Conservation (phyloP, 768 basidiomycete genomes). For the Serendipita sp. region DNA sequence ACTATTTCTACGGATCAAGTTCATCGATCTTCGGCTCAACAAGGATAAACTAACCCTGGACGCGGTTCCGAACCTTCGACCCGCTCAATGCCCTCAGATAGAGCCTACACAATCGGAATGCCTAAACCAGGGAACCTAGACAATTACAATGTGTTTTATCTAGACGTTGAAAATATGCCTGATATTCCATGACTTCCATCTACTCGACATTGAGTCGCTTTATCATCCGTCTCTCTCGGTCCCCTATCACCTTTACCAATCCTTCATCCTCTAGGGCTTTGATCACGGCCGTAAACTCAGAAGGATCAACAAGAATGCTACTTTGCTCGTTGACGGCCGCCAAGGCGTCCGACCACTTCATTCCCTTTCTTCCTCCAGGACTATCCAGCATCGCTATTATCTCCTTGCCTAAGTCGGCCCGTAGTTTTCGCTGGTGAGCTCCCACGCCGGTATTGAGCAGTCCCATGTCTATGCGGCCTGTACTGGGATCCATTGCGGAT, state of each 20-base stretch:
- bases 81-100: neutral
- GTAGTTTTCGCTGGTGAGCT: conserved; percentile 65
- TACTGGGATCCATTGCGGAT: conserved; percentile 87
- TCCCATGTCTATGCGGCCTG: conserved; percentile 95
- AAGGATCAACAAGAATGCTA: conserved; percentile 57
- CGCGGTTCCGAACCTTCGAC: too few species aligned
- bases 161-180: neutral
- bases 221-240: conserved; percentile 73
- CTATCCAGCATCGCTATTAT: conserved; percentile 47
- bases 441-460: conserved; percentile 89
- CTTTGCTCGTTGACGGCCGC: conserved; percentile 71
- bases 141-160: neutral
- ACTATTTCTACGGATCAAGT: too few species aligned
- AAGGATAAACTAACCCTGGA: too few species aligned
- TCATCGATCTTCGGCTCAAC: too few species aligned
- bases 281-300: conserved; percentile 72
- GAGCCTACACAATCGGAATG: neutral
- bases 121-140: too few species aligned
- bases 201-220: conserved; percentile 28
- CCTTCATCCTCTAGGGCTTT: conserved; percentile 75
- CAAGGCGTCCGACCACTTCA: conserved; percentile 74
- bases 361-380: conserved; percentile 35
- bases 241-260: conserved; percentile 68
- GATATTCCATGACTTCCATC: neutral
- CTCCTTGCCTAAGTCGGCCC: conserved; percentile 82